Evolutionary conservation across 108 stramenopile species (phyloP).

Genomic region (Cyclotella baltica): DNA sequence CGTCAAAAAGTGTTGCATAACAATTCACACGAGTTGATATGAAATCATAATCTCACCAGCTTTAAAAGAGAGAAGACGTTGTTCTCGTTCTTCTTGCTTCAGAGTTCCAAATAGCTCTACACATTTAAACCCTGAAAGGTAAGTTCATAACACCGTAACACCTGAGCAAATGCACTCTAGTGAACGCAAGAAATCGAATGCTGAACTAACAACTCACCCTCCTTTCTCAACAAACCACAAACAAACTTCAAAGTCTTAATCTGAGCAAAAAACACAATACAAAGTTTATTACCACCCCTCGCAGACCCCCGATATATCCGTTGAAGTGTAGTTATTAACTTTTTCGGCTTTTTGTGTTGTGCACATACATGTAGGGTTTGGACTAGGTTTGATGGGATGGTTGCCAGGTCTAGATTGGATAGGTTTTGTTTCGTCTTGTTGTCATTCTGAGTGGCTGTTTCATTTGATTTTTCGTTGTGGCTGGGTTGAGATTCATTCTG

Average conservation of each 20-base stretch:
- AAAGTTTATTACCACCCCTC: conserved; percentile 34
- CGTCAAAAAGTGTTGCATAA: background rate
- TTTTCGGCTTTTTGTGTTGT: conserved; percentile 85
- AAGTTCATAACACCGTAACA: background rate
- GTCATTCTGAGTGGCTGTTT: background rate
- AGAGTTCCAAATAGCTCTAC: conserved; percentile 73
- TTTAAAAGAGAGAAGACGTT: conserved; percentile 57
- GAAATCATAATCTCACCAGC: conserved; percentile 32
- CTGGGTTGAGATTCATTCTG: background rate
- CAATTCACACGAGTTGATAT: background rate
- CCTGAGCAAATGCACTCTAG: background rate
- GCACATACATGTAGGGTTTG: conserved; percentile 87
- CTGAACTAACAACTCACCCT: conserved; percentile 37
- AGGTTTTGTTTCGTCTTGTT: background rate
- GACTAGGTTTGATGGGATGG: conserved; percentile 78
- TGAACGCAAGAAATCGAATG: background rate
- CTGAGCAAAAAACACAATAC: conserved; percentile 64
- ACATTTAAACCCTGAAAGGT: conserved; percentile 32
- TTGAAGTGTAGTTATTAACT: conserved; percentile 71
- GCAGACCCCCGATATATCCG: conserved; percentile 50
- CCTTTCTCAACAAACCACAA: conserved; percentile 63
- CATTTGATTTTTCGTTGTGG: background rate
- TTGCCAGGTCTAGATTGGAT: conserved; percentile 48
- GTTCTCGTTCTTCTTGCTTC: conserved; percentile 61
- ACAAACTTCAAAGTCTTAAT: conserved; percentile 76